phyloP scores from a whole-genome alignment of 768 basidiomycete species.

The Rhodocollybia butyracea region DNA sequence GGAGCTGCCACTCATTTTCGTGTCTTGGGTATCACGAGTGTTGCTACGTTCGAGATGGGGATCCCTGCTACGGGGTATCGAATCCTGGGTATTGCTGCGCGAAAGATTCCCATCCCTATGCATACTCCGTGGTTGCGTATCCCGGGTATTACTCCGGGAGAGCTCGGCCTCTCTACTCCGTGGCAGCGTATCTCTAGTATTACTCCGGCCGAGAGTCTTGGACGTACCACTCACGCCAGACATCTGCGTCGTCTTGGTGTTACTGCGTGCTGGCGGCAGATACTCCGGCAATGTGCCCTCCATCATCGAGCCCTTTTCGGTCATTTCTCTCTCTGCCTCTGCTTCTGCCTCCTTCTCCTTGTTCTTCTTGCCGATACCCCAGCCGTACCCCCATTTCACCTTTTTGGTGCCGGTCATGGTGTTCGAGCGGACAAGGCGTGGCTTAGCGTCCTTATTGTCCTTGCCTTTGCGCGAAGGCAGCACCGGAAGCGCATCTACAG shows the following conservation, averaged over 20 bases:
- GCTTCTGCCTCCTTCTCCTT: conserved; percentile 35
- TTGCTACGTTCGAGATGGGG: conserved; percentile 2
- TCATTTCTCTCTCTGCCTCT: conserved; percentile 26
- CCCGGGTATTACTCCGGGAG: neutral
- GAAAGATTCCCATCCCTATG: neutral
- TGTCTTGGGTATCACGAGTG: conserved; percentile 7
- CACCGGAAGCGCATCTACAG: conserved; percentile 17
- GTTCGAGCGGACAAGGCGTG: conserved; percentile 44
- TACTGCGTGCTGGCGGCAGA: conserved; percentile 34
- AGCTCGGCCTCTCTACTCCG: no score
- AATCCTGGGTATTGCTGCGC: conserved; percentile 11
- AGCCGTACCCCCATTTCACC: conserved; percentile 69
- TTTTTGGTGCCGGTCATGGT: conserved; percentile 61
- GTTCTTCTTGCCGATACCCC: conserved; percentile 59
- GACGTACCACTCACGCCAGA: conserved; percentile 16
- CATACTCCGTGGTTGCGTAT: no score
- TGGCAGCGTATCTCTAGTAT: conserved; percentile 6
- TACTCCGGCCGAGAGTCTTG: conserved; percentile 8
- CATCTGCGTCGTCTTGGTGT: conserved; percentile 37
- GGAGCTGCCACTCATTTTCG: conserved; percentile 15
- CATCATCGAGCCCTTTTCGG: conserved; percentile 11
- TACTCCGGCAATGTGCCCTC: conserved; percentile 21
- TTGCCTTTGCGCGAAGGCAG: conserved; percentile 23
- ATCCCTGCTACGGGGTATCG: no score
- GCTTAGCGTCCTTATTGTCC: conserved; percentile 35